Conservation (phyloP, 2,329 filamentous ascomycete genomes). For the Torrubiella hemipterigena region DNA sequence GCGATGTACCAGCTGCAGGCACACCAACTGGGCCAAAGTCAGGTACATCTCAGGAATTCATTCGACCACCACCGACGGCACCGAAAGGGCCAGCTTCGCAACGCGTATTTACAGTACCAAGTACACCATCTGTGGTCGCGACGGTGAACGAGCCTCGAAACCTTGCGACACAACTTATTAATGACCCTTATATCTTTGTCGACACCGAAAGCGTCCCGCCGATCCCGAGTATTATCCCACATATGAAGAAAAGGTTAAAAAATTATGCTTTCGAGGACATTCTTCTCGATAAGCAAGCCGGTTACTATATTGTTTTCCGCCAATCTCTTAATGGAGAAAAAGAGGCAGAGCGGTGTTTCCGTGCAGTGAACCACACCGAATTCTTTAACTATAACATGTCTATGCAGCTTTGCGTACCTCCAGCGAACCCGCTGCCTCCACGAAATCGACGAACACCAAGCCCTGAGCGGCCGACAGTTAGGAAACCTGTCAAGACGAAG, state of each 20-base stretch:
- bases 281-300: slow-evolving; percentile 68
- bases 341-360: slow-evolving; percentile 71
- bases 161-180: slow-evolving; percentile 57
- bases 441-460: slow-evolving; percentile 21
- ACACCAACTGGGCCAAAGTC: slow-evolving; percentile 25
- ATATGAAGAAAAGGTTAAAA: slow-evolving; percentile 83
- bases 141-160: slow-evolving; percentile 52
- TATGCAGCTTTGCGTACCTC: slow-evolving; percentile 59
- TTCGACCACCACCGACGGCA: slow-evolving; percentile 61
- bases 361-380: slow-evolving; percentile 64
- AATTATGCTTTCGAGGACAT: slow-evolving; percentile 73
- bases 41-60: slow-evolving; percentile 14
- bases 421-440: slow-evolving; percentile 13
- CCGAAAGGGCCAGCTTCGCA: slow-evolving; percentile 70
- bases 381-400: slow-evolving; percentile 88
- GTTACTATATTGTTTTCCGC: slow-evolving; percentile 87
- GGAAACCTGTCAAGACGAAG: slow-evolving; percentile 24
- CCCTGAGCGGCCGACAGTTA: slow-evolving; percentile 17
- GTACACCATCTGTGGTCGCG: slow-evolving; percentile 15
- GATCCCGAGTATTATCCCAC: slow-evolving; percentile 70
- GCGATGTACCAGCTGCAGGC: slow-evolving; percentile 18
- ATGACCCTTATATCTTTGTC: slow-evolving; percentile 83
- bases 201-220: slow-evolving; percentile 79
- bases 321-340: slow-evolving; percentile 64
- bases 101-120: slow-evolving; percentile 21